These are phyloP conservation scores for Schizochytrium sp. DNA, from an alignment of 108 stramenopile species.

Conservation along the genomic window DNA sequence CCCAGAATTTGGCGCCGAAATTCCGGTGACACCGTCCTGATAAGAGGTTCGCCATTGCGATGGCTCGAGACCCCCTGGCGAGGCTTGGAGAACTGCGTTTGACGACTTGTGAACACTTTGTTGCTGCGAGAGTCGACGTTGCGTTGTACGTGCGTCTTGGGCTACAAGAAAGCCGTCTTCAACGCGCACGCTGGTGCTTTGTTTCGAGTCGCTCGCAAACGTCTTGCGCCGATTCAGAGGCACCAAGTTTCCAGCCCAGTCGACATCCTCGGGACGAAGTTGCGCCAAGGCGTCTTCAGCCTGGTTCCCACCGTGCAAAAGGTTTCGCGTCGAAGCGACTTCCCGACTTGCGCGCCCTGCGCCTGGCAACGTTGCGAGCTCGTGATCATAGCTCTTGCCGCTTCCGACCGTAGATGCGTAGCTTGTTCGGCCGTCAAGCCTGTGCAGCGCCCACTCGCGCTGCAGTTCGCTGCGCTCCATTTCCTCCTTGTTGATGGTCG, in stretches of 20 bases:
- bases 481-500: not conserved
- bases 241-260: not conserved
- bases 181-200: not conserved
- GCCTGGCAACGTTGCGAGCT: not conserved
- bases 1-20: too few species aligned
- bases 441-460: not conserved
- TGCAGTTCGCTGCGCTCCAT: not conserved
- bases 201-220: not conserved
- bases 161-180: not conserved
- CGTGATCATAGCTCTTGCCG: not conserved
- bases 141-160: not conserved
- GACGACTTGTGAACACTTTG: not conserved
- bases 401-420: not conserved
- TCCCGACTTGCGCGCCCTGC: not conserved
- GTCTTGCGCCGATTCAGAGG: not conserved
- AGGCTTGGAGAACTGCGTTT: not conserved
- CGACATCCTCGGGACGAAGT: not conserved
- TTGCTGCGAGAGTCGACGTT: not conserved
- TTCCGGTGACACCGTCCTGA: not conserved
- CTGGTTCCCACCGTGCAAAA: too few species aligned
- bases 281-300: too few species aligned
- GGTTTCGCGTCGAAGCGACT: too few species aligned
- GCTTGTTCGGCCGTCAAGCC: not conserved
- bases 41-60: not conserved
- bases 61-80: not conserved